Percentiles rank a stretch among this genome's conserved stretches.
phyloP scores from a whole-genome alignment of 2,329 filamentous ascomycete species.

The Talaromyces islandicus region DNA sequence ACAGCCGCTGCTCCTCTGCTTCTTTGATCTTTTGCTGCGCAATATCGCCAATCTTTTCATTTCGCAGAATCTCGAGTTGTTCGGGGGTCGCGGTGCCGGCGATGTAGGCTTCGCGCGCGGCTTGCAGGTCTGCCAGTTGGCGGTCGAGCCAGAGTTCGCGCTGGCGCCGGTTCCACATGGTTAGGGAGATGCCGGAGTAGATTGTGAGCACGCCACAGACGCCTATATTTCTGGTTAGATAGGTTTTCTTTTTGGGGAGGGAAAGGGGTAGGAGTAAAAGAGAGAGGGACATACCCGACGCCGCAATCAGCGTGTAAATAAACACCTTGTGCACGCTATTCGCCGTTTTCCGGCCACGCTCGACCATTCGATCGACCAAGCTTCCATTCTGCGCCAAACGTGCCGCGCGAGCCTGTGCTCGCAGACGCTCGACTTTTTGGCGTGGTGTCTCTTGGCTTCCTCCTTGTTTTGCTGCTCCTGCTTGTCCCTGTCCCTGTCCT shows the following conservation, averaged over 20 bases:
- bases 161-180: conserved; percentile 62
- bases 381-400: conserved; percentile 55
- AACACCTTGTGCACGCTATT: conserved; percentile 57
- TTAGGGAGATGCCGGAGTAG: conserved; percentile 61
- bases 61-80: conserved; percentile 39
- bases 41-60: conserved; percentile 40
- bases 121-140: conserved; percentile 36
- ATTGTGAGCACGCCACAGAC: conserved; percentile 56
- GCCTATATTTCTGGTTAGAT: conserved; percentile 33
- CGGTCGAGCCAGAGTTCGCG: conserved; percentile 55
- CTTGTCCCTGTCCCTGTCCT: neutral
- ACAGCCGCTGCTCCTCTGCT: conserved; percentile 31
- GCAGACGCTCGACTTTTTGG: conserved; percentile 62
- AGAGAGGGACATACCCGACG: conserved; percentile 55
- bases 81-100: conserved; percentile 34
- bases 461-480: conserved; percentile 15
- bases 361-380: conserved; percentile 49
- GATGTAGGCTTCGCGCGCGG: conserved; percentile 37
- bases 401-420: conserved; percentile 62
- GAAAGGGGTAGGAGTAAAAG: too few relatives aligned
- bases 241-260: neutral
- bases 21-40: conserved; percentile 34
- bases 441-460: conserved; percentile 63
- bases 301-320: conserved; percentile 54
- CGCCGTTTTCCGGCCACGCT: conserved; percentile 50